A percentile compares a stretch with the other conserved stretches of the same genome.
Conservation (phyloP, 2,329 filamentous ascomycete species). For the Magnaporthiopsis incrustans region DNA sequence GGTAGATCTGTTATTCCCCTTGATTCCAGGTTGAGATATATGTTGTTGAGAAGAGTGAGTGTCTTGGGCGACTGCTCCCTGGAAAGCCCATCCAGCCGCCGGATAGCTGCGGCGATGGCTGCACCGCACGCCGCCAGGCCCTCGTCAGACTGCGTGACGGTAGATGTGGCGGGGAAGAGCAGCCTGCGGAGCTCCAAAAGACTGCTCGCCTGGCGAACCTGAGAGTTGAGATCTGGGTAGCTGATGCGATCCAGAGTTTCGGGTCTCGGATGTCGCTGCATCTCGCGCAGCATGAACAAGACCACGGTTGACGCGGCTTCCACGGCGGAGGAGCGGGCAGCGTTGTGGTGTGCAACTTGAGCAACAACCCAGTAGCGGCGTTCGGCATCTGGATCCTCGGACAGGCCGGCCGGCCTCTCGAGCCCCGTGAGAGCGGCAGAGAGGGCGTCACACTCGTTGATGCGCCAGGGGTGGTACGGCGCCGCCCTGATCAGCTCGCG, state of each 20-base stretch:
- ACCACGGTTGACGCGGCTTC: neutral
- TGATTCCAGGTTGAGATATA: slow-evolving; percentile 25
- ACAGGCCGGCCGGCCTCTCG: neutral
- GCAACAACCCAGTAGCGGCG: neutral
- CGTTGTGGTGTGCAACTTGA: neutral
- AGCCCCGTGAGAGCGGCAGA: slow-evolving; percentile 25
- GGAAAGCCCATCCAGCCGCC: slow-evolving; percentile 12
- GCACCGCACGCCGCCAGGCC: slow-evolving; percentile 9
- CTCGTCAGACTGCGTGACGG: slow-evolving; percentile 12
- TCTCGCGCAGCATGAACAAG: neutral
- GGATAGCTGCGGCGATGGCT: neutral
- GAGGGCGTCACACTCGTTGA: slow-evolving; percentile 35
- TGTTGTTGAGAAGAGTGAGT: slow-evolving; percentile 32
- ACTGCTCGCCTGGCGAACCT: neutral
- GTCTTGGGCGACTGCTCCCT: slow-evolving; percentile 7
- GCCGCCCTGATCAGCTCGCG: neutral
- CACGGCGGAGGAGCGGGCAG: neutral
- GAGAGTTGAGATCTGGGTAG: neutral
- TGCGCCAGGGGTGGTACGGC: slow-evolving; percentile 24
- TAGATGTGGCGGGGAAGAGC: slow-evolving; percentile 14
- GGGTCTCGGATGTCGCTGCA: neutral
- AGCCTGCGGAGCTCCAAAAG: slow-evolving; percentile 19
- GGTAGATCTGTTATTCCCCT: slow-evolving; percentile 10
- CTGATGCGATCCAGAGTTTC: neutral
- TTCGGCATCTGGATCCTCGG: neutral